Conservation (phyloP, 225 moss, liverwort and hornwort genomes). For the Takakia lepidozioides region DNA sequence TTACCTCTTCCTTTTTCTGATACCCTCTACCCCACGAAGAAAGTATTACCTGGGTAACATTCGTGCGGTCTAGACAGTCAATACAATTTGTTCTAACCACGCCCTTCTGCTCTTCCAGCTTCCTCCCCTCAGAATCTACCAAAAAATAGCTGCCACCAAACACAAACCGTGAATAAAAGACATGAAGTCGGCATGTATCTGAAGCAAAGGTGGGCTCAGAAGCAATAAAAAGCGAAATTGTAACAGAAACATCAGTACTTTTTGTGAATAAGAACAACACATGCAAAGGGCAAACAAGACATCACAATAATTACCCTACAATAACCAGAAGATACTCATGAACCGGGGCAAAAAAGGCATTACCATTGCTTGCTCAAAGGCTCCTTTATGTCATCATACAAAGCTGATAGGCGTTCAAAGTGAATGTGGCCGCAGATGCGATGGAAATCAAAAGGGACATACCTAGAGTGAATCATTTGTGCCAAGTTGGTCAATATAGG, state of each 20-base stretch:
- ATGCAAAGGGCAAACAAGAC: too few relatives aligned
- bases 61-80: constrained; percentile 98
- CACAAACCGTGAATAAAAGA: too few relatives aligned
- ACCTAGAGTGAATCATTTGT: constrained; percentile 41
- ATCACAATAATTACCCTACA: too few relatives aligned
- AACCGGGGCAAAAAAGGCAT: constrained; percentile 2
- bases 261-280: too few relatives aligned
- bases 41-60: constrained; percentile 74
- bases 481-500: too few relatives aligned
- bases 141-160: constrained; percentile 50
- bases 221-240: too few relatives aligned
- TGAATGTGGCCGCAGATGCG: constrained; percentile 84
- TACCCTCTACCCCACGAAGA: too few relatives aligned
- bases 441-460: constrained; percentile 91
- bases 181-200: too few relatives aligned
- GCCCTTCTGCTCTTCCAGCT: constrained; percentile 61
- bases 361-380: constrained; percentile 60
- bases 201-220: too few relatives aligned
- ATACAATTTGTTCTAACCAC: constrained; percentile 90
- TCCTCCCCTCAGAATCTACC: constrained; percentile 53
- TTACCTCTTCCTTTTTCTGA: too few relatives aligned
- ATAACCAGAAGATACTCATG: too few relatives aligned
- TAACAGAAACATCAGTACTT: too few relatives aligned
- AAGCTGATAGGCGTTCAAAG: constrained; percentile 65
- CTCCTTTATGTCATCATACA: constrained; percentile 59